Conservation (phyloP, 2,329 filamentous ascomycete species). For the Trichoderma afroharzianum region DNA sequence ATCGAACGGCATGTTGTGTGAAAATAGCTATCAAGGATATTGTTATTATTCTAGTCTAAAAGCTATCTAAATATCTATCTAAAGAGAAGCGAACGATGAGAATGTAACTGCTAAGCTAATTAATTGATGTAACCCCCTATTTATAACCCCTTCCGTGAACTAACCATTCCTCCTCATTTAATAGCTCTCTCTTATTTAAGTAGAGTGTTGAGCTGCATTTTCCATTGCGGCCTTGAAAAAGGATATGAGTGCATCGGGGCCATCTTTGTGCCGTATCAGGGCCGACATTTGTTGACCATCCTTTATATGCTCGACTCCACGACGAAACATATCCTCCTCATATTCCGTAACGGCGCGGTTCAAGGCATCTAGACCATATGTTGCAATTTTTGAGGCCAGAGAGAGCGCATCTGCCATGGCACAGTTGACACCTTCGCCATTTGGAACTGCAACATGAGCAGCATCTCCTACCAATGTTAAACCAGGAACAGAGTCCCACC, state of each 20-base stretch:
- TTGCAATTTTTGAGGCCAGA: neutral
- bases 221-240: neutral
- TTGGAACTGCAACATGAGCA: neutral
- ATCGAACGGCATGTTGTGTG: neutral
- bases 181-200: neutral
- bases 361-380: neutral
- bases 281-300: neutral
- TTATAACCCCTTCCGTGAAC: no score
- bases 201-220: neutral
- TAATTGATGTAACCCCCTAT: neutral
- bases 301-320: constrained; percentile 4
- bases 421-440: constrained; percentile 13
- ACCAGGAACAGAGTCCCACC: neutral
- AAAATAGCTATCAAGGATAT: neutral
- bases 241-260: neutral
- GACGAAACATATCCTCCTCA: constrained; percentile 9
- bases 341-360: neutral
- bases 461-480: constrained; percentile 12
- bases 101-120: neutral
- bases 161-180: neutral
- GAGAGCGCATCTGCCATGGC: constrained; percentile 4
- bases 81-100: neutral
- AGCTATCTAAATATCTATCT: neutral
- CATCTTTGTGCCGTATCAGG: neutral
- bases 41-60: neutral